Evolutionary conservation across 1,284 basidiomycete species (phyloP), one percentile per base, ranked within the genome.

Genomic region (Austroboletus niveus): DNA sequence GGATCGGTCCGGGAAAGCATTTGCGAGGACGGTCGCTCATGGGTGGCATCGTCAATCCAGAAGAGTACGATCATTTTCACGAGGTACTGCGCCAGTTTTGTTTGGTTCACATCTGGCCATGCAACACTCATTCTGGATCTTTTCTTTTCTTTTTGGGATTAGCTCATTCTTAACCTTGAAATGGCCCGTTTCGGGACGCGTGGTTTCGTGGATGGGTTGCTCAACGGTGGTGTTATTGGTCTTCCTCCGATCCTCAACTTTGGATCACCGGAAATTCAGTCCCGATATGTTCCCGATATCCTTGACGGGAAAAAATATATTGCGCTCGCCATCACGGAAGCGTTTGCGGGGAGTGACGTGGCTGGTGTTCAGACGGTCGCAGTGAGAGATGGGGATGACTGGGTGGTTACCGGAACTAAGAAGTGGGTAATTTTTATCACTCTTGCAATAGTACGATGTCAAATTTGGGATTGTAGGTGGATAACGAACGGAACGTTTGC

Each of bases 261-360:
- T 62, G 93, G 89, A 38, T 82, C 84, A 0, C 80, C 87, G 7
- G 92, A 89, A 58, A 53, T 73, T 92, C 35, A 81, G 85, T 67
- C 77, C 81, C 50, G 79, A 82, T 65, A 79, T 97, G 77, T 94
- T 20, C 81, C 88, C 32, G 78, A 80, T 47, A 73, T 81, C 8
- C 69, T 99, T 20, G 75, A 78, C 2, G 96, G 93, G 17, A 90
- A 89, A 69, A 95, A 93, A 65, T 87, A 80, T 57, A 79, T 89
- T 47, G 84, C 84, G 5, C 72, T 90, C 32, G 87, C 87, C 4
- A 85, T 90, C 59, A 83, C 79, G 48, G 87, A 90, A 69, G 86
- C 87, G 2, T 94, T 92, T 64, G 96, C 95, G 9, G 96, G 95
- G n/a, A 92, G 89, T 48, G 94, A 98, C 64, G 94, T 98, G 2